These are phyloP conservation scores for Flaveria brownii DNA, from an alignment of 129 eudicot genomes.

Conservation along the genomic window DNA sequence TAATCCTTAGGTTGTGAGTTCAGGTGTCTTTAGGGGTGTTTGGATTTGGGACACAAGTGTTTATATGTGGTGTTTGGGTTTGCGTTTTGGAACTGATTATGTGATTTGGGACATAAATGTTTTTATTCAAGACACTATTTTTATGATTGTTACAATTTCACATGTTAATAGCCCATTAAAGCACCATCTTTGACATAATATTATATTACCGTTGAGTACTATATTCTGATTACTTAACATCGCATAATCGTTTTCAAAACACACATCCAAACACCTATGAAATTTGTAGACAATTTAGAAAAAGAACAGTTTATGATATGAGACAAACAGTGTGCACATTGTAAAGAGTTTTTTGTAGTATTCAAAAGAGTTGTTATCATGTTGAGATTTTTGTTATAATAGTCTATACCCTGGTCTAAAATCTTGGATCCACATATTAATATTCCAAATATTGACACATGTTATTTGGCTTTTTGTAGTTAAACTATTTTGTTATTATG, in stretches of 20 bases:
- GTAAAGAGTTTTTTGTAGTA: background rate
- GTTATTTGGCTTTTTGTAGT: slow-evolving; percentile 11
- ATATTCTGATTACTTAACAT: background rate
- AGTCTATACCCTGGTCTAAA: background rate
- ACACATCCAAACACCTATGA: background rate
- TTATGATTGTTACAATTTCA: background rate
- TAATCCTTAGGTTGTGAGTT: background rate
- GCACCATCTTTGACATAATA: background rate
- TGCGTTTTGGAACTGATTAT: background rate
- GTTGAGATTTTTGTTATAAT: background rate
- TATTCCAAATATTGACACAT: background rate
- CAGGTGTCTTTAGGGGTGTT: background rate
- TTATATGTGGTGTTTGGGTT: slow-evolving; percentile 4
- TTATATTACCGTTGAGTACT: no score
- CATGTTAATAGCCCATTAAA: background rate
- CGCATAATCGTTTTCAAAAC: background rate
- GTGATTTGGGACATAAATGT: background rate
- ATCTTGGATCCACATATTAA: background rate
- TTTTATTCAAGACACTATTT: background rate
- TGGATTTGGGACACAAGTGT: background rate
- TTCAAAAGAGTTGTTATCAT: background rate
- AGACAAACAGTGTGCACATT: background rate
- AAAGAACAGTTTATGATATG: slow-evolving; percentile 6
- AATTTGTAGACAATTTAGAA: background rate
- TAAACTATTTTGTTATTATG: slow-evolving; percentile 24